These are phyloP conservation scores for Pestalotiopsis sp. DNA, from an alignment of 2,329 filamentous ascomycete species.

Conservation along the genomic window DNA sequence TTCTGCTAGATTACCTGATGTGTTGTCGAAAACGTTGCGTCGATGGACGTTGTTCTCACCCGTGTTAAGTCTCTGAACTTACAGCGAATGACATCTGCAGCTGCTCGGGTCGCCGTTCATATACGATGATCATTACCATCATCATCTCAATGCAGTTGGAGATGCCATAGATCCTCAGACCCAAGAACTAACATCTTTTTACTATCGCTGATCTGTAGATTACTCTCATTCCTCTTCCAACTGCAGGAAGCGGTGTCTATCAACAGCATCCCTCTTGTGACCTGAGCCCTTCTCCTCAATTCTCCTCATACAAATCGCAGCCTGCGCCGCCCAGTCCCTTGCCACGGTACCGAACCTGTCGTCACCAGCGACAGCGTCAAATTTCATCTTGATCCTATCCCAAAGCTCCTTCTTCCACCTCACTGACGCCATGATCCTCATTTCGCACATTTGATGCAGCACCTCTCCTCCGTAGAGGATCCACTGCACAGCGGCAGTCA, in stretches of 20 bases:
- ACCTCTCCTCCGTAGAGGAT: background rate
- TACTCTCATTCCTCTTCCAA: background rate
- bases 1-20: no score
- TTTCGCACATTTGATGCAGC: constrained; percentile 2
- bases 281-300: background rate
- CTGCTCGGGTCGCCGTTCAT: no score
- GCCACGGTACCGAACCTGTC: background rate
- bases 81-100: no score
- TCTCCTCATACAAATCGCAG: background rate
- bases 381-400: background rate
- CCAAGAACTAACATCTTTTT: no score
- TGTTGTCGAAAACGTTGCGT: no score
- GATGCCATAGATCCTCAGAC: no score
- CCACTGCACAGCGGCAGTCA: constrained; percentile 2
- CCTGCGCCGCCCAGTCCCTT: background rate
- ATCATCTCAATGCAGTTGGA: no score
- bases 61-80: no score
- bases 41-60: no score
- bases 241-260: background rate
- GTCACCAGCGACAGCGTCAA: background rate
- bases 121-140: no score
- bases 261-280: background rate
- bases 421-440: background rate
- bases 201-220: background rate
- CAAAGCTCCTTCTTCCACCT: constrained; percentile 5